These are phyloP conservation scores for Fusarium sp. DNA, from an alignment of 2,329 filamentous ascomycete species.

Conservation along the genomic window DNA sequence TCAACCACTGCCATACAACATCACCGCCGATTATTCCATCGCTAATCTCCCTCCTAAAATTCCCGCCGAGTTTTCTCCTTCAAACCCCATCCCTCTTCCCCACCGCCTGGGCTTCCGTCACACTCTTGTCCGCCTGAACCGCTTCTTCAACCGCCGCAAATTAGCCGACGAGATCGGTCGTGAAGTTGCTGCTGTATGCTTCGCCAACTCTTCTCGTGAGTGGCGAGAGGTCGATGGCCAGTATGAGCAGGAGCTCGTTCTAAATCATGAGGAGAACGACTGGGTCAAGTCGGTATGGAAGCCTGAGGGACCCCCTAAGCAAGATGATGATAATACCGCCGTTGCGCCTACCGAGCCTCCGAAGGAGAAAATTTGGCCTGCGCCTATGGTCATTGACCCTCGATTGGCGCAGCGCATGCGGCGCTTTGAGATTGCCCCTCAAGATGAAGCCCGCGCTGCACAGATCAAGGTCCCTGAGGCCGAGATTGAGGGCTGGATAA, in stretches of 20 bases:
- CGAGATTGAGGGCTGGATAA: slow-evolving; percentile 75
- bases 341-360: slow-evolving; percentile 50
- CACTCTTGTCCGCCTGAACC: slow-evolving; percentile 84
- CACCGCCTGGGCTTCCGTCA: slow-evolving; percentile 93
- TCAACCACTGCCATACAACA: slow-evolving; percentile 79
- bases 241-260: slow-evolving; percentile 59
- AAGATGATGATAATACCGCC: slow-evolving; percentile 53
- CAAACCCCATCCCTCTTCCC: slow-evolving; percentile 78
- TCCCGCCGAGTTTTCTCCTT: slow-evolving; percentile 77
- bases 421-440: slow-evolving; percentile 73
- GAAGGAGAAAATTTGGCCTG: slow-evolving; percentile 78
- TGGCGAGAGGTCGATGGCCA: slow-evolving; percentile 55
- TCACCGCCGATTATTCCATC: slow-evolving; percentile 74
- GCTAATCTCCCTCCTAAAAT: slow-evolving; percentile 71
- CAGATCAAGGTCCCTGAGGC: slow-evolving; percentile 71
- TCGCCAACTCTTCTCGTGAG: slow-evolving; percentile 66
- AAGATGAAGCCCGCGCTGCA: slow-evolving; percentile 74
- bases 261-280: slow-evolving; percentile 77
- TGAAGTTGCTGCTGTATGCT: slow-evolving; percentile 85
- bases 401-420: slow-evolving; percentile 83
- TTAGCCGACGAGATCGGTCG: slow-evolving; percentile 90
- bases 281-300: slow-evolving; percentile 86
- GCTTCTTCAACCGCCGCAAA: slow-evolving; percentile 84
- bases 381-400: slow-evolving; percentile 77
- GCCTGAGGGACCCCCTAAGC: slow-evolving; percentile 55